Evolutionary conservation across 768 basidiomycete species (phyloP).

Genomic region (Daedaleopsis sinensis): DNA sequence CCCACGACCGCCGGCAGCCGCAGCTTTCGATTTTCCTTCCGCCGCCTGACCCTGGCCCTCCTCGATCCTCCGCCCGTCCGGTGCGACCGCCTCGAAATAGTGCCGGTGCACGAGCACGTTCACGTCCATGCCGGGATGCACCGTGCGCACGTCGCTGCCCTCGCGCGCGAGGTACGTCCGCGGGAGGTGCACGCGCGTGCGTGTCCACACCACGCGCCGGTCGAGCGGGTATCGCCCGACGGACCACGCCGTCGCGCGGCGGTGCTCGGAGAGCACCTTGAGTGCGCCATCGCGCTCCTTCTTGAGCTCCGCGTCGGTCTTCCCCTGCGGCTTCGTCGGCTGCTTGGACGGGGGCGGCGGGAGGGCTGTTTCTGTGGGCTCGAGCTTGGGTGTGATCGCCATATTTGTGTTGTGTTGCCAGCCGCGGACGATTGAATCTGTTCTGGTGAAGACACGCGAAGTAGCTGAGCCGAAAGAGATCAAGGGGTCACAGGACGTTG

Average conservation of each 20-base stretch:
- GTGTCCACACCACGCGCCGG: slow-evolving; percentile 34
- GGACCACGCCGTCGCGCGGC: slow-evolving; percentile 42
- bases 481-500: too few relatives aligned
- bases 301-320: background rate
- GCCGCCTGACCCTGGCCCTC: slow-evolving; percentile 21
- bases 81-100: slow-evolving; percentile 26
- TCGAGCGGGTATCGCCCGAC: slow-evolving; percentile 44
- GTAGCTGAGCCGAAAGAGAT: too few relatives aligned
- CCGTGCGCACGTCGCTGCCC: slow-evolving; percentile 38
- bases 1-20: too few relatives aligned
- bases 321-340: background rate
- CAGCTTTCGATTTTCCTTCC: too few relatives aligned
- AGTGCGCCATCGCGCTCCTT: slow-evolving; percentile 31
- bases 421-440: too few relatives aligned
- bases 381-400: slow-evolving; percentile 15
- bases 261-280: slow-evolving; percentile 33
- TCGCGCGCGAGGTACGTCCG: slow-evolving; percentile 40
- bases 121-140: slow-evolving; percentile 38
- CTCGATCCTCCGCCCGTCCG: slow-evolving; percentile 15
- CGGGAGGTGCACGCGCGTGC: slow-evolving; percentile 41
- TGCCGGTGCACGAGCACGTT: slow-evolving; percentile 41
- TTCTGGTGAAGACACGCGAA: too few relatives aligned
- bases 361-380: slow-evolving; percentile 17
- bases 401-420: background rate
- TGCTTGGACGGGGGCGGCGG: slow-evolving; percentile 1